A percentile compares a stretch with the other conserved stretches of the same genome.
Evolutionary conservation across 192 early-diverging fungal species (phyloP).

Genomic region (Piromyces finnis): DNA sequence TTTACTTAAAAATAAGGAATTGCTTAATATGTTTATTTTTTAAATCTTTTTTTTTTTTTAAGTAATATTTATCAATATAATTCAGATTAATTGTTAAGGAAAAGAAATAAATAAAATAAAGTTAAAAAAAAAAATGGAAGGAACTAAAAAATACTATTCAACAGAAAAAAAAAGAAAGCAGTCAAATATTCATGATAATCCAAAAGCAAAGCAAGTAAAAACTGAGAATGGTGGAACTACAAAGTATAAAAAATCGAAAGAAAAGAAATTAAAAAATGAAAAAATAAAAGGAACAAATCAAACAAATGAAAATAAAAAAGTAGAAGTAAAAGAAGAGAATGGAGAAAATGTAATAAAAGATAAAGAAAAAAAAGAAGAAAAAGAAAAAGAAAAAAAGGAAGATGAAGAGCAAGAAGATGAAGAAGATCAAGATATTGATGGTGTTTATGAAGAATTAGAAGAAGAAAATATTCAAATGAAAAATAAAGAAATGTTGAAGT

Average conservation of each 20-base stretch:
- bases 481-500: not conserved
- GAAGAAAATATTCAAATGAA: not conserved
- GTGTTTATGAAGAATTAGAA: not conserved
- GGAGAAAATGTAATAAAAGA: too few relatives aligned
- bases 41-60: too few relatives aligned
- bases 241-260: not conserved
- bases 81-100: too few relatives aligned
- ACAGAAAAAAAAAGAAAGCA: not conserved
- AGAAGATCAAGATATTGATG: not conserved
- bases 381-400: not conserved
- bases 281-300: not conserved
- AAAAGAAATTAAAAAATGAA: not conserved
- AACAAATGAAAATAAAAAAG: not conserved
- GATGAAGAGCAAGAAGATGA: not conserved
- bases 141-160: not conserved
- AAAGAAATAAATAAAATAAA: too few relatives aligned
- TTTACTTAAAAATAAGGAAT: too few relatives aligned
- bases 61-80: too few relatives aligned
- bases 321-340: too few relatives aligned
- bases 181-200: not conserved
- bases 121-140: not conserved
- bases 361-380: not conserved
- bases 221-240: not conserved
- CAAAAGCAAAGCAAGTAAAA: not conserved
- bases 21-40: too few relatives aligned